Percentiles rank a stretch among this genome's conserved stretches.
Evolutionary conservation across 208 protist species (phyloP).

Genomic region (Trypanosoma rangeli): DNA sequence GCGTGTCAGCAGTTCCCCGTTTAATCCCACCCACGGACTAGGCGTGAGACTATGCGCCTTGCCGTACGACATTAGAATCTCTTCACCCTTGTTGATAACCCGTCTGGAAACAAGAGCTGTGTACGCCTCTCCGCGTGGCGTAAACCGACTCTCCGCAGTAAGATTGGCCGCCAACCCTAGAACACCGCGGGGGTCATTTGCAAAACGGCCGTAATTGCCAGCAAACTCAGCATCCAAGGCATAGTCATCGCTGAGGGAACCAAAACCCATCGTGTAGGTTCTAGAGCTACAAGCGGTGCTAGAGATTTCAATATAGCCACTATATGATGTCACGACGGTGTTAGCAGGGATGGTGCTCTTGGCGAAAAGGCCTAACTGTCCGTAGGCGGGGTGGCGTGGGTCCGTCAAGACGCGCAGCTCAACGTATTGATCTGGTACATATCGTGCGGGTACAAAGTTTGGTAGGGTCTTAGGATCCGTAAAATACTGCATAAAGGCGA

Average conservation of each 20-base stretch:
- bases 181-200: constrained; percentile 85
- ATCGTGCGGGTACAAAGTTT: constrained; percentile 37
- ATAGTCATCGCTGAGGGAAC: constrained; percentile 74
- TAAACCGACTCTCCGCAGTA: constrained; percentile 79
- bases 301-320: constrained; percentile 84
- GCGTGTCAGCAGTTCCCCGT: constrained; percentile 61
- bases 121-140: constrained; percentile 76
- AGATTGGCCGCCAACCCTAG: constrained; percentile 69
- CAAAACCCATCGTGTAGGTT: constrained; percentile 91
- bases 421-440: constrained; percentile 71
- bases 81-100: constrained; percentile 76
- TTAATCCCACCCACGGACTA: constrained; percentile 64
- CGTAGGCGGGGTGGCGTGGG: constrained; percentile 78
- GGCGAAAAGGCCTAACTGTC: constrained; percentile 85
- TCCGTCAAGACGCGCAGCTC: constrained; percentile 83
- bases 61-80: constrained; percentile 91
- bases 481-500: constrained; percentile 46
- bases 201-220: constrained; percentile 87
- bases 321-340: constrained; percentile 77
- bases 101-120: constrained; percentile 78
- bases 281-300: constrained; percentile 78
- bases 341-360: constrained; percentile 63
- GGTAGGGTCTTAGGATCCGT: constrained; percentile 43
- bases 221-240: constrained; percentile 88
- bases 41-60: constrained; percentile 74